Base-by-base conservation (phyloP, 768 basidiomycete genomes). In the Tephrocybe sp. region DNA sequence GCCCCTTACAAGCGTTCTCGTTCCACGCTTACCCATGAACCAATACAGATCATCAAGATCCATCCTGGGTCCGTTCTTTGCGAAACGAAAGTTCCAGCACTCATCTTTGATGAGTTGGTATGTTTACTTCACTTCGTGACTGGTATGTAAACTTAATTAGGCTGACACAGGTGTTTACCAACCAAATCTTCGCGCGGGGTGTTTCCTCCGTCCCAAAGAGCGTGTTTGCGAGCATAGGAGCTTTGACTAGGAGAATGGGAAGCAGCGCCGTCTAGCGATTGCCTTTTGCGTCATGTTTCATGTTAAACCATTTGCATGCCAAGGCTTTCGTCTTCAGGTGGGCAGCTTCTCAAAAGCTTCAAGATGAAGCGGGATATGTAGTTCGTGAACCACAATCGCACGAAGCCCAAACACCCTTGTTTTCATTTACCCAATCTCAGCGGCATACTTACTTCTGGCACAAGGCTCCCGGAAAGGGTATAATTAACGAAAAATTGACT, bases 101-200 rank as follows among this genome's bases (percentile, higher is more conserved):
- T 99, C 54, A 78, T 99, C 30, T 99, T 90, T 63, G 88, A 95
- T 64, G 97, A 99, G 62, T 69, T 99, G 62, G 95, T 97, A 53
- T 61, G 86, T 72, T 5, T 5, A 22, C 6, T 23, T 38, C 34
- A 50, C 1, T 27, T 38, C 1, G 3, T 15, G 13, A 25, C 48
- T 22, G 42, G 34, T 23, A 44, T 51, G 15, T 37, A 12, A 42
- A 36, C 3, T 3, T 45, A 46, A 34, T 15, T 25, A 31, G 6
- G 3, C 27, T 16, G n/a, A 59, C 16, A 5, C 19, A 91, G 88
- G 74, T 91, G 41, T 83, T 85, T 60, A 93, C 91, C 13, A 88
- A 78, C 51, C 83, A 85, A 48, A 84, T 91, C 33, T 98, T 94
- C 58, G 94, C 94, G 2, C 84, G 94, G 2, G 88, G 87, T n/a